Evolutionary conservation across 2,329 filamentous ascomycete species (phyloP).

Genomic region (Botrytis paeoniae): DNA sequence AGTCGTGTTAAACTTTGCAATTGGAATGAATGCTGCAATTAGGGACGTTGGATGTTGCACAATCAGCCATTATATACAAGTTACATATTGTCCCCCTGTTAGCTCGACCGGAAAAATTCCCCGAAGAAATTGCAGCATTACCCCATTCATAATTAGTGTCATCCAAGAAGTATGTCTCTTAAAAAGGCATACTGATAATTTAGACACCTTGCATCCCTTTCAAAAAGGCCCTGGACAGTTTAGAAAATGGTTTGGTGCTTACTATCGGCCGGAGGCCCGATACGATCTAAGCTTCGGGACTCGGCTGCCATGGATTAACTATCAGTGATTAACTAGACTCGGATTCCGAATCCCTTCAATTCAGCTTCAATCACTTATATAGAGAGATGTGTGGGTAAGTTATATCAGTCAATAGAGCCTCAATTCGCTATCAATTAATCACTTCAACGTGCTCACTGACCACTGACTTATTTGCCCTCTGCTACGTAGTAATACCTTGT

Average conservation of each 20-base stretch:
- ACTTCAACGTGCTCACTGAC: background rate
- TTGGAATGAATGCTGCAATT: background rate
- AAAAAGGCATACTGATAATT: background rate
- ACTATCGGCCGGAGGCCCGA: background rate
- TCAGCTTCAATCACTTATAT: background rate
- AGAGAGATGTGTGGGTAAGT: background rate
- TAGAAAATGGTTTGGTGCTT: background rate
- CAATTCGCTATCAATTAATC: background rate
- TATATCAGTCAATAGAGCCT: background rate
- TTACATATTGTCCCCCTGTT: background rate
- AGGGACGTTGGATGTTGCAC: background rate
- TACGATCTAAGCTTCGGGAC: background rate
- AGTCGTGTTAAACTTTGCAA: background rate
- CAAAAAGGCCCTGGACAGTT: background rate
- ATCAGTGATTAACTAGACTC: background rate
- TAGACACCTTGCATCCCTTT: background rate
- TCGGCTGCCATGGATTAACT: background rate
- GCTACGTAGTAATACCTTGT: background rate
- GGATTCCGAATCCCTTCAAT: background rate
- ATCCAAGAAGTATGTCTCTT: background rate
- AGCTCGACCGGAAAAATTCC: background rate
- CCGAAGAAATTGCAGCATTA: background rate
- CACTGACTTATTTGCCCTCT: background rate
- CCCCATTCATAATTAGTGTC: background rate
- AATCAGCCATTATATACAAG: background rate